These are phyloP conservation scores for Eucalyptus sp. DNA, from an alignment of 345 rosid genomes.

Conservation along the genomic window DNA sequence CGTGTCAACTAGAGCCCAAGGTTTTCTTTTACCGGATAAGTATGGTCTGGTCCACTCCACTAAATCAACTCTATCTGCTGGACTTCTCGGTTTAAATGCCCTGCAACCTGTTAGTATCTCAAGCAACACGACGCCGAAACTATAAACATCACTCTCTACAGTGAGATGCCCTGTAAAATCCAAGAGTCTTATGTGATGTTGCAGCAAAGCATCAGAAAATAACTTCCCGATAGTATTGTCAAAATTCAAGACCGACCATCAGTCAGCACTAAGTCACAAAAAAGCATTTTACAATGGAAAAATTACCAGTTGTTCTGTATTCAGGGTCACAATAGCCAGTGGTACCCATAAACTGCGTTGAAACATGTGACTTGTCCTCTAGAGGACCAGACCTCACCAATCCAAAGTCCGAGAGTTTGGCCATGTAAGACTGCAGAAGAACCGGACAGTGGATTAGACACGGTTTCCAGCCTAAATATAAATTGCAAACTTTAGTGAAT, in stretches of 20 bases:
- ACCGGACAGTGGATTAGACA: not conserved
- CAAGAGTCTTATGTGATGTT: not conserved
- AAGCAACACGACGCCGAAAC: not conserved
- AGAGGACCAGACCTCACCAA: not conserved
- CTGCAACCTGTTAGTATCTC: not conserved
- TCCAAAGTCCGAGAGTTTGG: constrained; percentile 2
- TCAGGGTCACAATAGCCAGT: not conserved
- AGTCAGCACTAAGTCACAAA: not conserved
- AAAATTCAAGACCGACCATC: not conserved
- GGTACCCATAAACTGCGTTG: not conserved
- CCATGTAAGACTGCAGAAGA: not conserved
- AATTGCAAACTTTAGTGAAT: not conserved
- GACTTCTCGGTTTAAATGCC: not conserved
- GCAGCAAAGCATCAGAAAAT: not conserved
- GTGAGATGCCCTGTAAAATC: not conserved
- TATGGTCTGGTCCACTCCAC: not conserved
- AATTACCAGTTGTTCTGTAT: not conserved
- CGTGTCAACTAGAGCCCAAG: fast-evolving
- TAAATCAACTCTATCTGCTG: not conserved
- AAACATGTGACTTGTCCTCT: not conserved
- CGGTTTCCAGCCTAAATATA: not conserved
- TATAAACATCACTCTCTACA: not conserved
- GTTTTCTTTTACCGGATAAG: too few relatives aligned
- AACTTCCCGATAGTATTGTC: not conserved
- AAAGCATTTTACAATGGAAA: not conserved